Conservation (phyloP, 2,329 filamentous ascomycete genomes). For the Xylariaceae sp. region DNA sequence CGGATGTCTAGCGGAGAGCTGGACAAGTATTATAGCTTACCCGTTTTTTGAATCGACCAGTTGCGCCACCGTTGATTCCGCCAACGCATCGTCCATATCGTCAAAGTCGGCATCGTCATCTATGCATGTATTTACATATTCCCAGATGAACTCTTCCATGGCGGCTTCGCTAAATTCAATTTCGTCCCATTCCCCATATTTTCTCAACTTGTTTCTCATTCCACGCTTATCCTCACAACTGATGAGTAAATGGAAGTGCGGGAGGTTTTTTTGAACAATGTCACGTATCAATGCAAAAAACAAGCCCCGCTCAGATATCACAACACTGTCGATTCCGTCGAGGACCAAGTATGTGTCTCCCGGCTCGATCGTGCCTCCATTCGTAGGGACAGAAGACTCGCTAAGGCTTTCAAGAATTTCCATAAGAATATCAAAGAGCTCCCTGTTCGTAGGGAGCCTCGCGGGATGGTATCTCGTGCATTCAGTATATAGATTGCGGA, state of each 20-base stretch:
- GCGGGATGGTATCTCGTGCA: constrained; percentile 16
- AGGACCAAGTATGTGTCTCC: constrained; percentile 20
- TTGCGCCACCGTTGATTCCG: too few relatives aligned
- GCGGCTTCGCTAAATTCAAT: too few relatives aligned
- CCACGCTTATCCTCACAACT: neutral
- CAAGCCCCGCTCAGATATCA: neutral
- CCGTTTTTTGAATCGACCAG: too few relatives aligned
- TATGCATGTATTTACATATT: too few relatives aligned
- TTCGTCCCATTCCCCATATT: too few relatives aligned
- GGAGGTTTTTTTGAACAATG: neutral
- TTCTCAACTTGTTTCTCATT: too few relatives aligned
- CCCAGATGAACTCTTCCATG: too few relatives aligned
- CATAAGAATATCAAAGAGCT: constrained; percentile 11
- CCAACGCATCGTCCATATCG: too few relatives aligned
- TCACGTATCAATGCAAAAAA: constrained; percentile 13
- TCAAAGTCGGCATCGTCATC: too few relatives aligned
- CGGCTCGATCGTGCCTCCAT: constrained; percentile 1
- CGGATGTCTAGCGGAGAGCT: neutral
- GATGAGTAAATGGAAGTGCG: constrained; percentile 17
- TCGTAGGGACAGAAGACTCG: neutral
- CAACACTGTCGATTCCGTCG: constrained; percentile 13
- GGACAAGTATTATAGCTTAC: neutral
- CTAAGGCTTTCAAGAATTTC: constrained; percentile 7
- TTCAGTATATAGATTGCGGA: constrained; percentile 8
- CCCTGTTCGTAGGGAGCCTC: constrained; percentile 7